phyloP scores from a whole-genome alignment of 306 rosid genomes.

The Rosa lucieae region DNA sequence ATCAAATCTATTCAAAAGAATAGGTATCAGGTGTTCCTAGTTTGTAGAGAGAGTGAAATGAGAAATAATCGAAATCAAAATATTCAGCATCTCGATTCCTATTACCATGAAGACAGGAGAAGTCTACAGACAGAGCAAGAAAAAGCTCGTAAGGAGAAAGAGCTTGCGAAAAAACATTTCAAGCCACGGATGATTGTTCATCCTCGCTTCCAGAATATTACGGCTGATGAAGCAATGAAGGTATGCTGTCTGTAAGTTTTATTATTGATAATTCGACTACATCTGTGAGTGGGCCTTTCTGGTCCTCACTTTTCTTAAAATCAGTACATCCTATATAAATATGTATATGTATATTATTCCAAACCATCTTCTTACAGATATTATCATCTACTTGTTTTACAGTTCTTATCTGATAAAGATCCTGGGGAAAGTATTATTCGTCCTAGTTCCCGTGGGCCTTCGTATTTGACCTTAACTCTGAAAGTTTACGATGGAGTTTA shows the following conservation, averaged over 20 bases:
- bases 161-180: conserved; percentile 88
- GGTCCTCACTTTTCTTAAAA: background rate
- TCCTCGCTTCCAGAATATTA: conserved; percentile 94
- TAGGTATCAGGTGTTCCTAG: conserved; percentile 90
- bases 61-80: conserved; percentile 67
- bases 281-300: background rate
- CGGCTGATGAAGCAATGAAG: conserved; percentile 97
- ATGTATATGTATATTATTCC: background rate
- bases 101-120: conserved; percentile 81
- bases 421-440: conserved; percentile 96
- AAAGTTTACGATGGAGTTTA: conserved; percentile 92
- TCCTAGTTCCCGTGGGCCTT: conserved; percentile 95
- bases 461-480: conserved; percentile 82
- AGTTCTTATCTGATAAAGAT: conserved; percentile 94
- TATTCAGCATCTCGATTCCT: conserved; percentile 57
- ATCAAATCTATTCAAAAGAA: conserved; percentile 94
- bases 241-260: conserved; percentile 39
- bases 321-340: background rate
- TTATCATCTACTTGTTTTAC: conserved; percentile 23
- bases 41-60: conserved; percentile 90
- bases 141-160: conserved; percentile 87
- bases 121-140: conserved; percentile 75
- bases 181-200: conserved; percentile 98
- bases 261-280: background rate
- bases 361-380: background rate